Conservation (phyloP, 805 yeast species). For the Ogataea dorogensis region DNA sequence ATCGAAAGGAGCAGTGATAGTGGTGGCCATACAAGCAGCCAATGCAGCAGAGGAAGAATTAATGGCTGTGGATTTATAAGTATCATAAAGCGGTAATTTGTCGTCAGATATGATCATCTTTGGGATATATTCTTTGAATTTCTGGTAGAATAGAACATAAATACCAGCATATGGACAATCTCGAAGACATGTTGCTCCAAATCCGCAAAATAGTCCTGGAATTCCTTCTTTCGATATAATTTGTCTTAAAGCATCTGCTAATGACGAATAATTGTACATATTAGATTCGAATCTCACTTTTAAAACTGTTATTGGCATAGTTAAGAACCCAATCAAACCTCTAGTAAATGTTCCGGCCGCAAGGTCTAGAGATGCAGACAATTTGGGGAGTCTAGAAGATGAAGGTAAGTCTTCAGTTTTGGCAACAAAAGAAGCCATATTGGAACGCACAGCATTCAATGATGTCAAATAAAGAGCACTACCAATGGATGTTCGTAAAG, state of each 20-base stretch:
- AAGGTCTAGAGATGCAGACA: constrained; percentile 68
- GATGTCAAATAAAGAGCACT: constrained; percentile 82
- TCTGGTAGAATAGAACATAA: constrained; percentile 82
- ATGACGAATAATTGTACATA: constrained; percentile 63
- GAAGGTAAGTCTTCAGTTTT: constrained; percentile 11
- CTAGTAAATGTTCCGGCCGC: constrained; percentile 76
- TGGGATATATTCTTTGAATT: constrained; percentile 60
- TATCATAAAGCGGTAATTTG: constrained; percentile 12
- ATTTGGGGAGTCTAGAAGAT: constrained; percentile 61
- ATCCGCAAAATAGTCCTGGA: constrained; percentile 80
- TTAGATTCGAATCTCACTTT: constrained; percentile 89
- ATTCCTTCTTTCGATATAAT: constrained; percentile 55
- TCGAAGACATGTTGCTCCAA: constrained; percentile 79
- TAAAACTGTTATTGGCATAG: constrained; percentile 93
- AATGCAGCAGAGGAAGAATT: constrained; percentile 74
- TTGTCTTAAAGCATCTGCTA: constrained; percentile 56
- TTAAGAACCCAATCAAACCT: constrained; percentile 75
- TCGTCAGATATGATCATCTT: constrained; percentile 17
- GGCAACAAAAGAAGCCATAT: constrained; percentile 38
- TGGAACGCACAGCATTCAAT: constrained; percentile 58
- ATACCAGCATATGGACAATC: constrained; percentile 98
- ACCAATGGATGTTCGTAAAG: constrained; percentile 85
- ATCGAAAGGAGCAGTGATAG: constrained; percentile 92
- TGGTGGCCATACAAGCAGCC: constrained; percentile 79
- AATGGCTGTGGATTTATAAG: constrained; percentile 44